phyloP scores from a whole-genome alignment of 75 land plant species.

The Larix kaempferi region DNA sequence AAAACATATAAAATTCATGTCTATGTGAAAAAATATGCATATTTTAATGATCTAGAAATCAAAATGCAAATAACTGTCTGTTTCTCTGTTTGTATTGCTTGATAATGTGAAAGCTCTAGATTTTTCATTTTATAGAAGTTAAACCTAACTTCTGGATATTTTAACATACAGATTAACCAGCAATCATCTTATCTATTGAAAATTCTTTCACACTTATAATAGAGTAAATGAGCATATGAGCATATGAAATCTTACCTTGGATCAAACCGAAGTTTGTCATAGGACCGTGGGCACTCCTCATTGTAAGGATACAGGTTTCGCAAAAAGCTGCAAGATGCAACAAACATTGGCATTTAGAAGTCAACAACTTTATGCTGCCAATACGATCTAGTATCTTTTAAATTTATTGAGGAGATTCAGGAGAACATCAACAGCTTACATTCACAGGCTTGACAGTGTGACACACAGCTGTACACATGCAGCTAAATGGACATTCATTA shows the following conservation, averaged over 20 bases:
- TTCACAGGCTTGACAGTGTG: not conserved
- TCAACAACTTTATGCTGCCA: not conserved
- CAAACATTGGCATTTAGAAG: not conserved
- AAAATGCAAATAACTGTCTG: not conserved
- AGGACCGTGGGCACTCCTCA: constrained; percentile 83
- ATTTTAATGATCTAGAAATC: not conserved
- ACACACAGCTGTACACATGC: not conserved
- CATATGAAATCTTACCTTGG: constrained; percentile 51
- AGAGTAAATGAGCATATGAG: constrained; percentile 1
- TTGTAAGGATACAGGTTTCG: constrained; percentile 51
- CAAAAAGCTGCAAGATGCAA: constrained; percentile 51
- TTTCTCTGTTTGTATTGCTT: not conserved
- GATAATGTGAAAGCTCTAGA: not conserved
- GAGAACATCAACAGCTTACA: not conserved
- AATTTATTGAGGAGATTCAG: not conserved
- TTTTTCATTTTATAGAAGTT: not conserved
- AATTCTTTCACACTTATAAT: not conserved
- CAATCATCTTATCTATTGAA: not conserved
- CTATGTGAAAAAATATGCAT: no score
- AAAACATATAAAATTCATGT: no score
- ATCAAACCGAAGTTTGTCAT: constrained; percentile 86
- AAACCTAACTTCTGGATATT: not conserved
- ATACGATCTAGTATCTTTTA: no score
- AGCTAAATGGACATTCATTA: not conserved
- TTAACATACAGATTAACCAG: not conserved